Evolutionary conservation across 208 protist genomes (phyloP), one percentile per base, ranked within the genome.

Genomic region (Ichthyophonus hoferi): DNA sequence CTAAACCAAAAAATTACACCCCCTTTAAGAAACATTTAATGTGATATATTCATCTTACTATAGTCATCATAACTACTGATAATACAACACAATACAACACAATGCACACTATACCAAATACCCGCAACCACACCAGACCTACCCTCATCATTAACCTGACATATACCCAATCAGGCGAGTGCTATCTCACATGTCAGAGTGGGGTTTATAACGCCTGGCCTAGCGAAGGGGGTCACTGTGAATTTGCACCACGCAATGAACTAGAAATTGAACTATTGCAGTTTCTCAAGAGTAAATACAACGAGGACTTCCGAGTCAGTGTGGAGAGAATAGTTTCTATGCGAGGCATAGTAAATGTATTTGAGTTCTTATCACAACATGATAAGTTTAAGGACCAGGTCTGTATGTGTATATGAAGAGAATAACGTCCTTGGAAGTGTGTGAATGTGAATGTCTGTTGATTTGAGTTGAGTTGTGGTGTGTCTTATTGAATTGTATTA

Each of bases 211-310:
- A 12, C 17, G 87, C 76, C 83, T 91, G 40, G 31, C 87, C 90
- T 1, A 79, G 50, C 24, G 90, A 91, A 58, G 90, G 90, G 42
- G 90, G 90, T 2, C 90, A 91, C 50, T 84, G 82, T 40, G 90
- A 91, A 79, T 91, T 87, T 78, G 40, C 90, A 35, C 90, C 90
- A 38, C 90, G 89, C 40, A 84, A 37, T 2, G 40, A 40, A 67
- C 42, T 88, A 34, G 81, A 85, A 58, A 38, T 85, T 24, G 81
- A 85, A 35, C 81, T 85, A 35, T 50, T 85, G 38, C 81, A 85
- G 39, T 85, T 85, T 85, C 39, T 85, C 0, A 85, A 85, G 0
- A 58, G 39, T 34, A 85, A 85, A 85, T 85, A 85, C 81, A 85
- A 85, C 39, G 81, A 88, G 42, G 90, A 91, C 43, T 89, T 88